A percentile compares a stretch with the other conserved stretches of the same genome.
Conservation (phyloP, 2,329 filamentous ascomycete species). For the Colletotrichum liaoningense region DNA sequence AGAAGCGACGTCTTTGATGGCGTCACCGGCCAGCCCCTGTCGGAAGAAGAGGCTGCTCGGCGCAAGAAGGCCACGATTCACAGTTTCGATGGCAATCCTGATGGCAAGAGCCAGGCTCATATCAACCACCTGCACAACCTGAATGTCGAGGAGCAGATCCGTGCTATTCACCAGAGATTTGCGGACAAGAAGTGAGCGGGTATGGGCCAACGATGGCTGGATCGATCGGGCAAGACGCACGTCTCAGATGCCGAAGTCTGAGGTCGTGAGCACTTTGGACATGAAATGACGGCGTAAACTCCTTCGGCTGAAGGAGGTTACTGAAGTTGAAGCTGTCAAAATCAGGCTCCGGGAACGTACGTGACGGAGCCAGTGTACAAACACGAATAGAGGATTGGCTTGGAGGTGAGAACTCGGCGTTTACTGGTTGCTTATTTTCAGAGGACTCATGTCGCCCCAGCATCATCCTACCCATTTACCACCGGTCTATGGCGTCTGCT, state of each 20-base stretch:
- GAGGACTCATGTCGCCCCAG: neutral
- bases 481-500: neutral
- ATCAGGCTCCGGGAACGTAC: neutral
- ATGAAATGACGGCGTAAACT: neutral
- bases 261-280: neutral
- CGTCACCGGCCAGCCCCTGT: conserved; percentile 73
- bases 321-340: neutral
- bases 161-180: conserved; percentile 69
- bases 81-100: conserved; percentile 70
- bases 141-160: conserved; percentile 89
- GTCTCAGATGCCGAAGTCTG: neutral
- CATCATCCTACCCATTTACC: neutral
- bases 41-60: conserved; percentile 79
- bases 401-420: conserved; percentile 9
- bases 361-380: neutral
- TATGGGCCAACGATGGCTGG: neutral
- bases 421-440: conserved; percentile 1
- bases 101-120: conserved; percentile 58
- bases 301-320: neutral
- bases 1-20: conserved; percentile 88
- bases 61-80: conserved; percentile 78
- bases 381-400: neutral
- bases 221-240: neutral
- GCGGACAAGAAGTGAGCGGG: conserved; percentile 36
- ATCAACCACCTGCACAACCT: conserved; percentile 72